Percentiles rank a stretch among this genome's conserved stretches.
Evolutionary conservation across 192 early-diverging fungal genomes (phyloP).

Genomic region (Coemansia sp.): DNA sequence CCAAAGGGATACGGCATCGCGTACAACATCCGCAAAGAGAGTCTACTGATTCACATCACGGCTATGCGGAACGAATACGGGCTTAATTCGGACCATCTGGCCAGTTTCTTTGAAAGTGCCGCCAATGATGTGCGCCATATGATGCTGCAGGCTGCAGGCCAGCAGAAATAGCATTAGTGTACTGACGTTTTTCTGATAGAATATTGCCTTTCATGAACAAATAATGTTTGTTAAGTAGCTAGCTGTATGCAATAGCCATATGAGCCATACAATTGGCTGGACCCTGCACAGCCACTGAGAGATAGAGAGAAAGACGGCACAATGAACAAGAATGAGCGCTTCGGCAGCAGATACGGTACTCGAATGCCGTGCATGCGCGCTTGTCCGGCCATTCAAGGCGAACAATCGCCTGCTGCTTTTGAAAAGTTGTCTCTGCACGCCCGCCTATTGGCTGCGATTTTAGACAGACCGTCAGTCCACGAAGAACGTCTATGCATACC

Average conservation of each 20-base stretch:
- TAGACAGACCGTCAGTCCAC: conserved; percentile 3
- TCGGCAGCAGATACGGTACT: too few relatives aligned
- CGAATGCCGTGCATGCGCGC: too few relatives aligned
- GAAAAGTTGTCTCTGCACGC: too few relatives aligned
- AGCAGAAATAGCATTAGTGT: neutral
- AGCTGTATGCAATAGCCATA: too few relatives aligned
- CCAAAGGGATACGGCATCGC: conserved; percentile 91
- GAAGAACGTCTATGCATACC: conserved; percentile 1
- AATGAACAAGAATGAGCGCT: too few relatives aligned
- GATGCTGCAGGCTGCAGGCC: conserved; percentile 7
- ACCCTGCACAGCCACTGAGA: too few relatives aligned
- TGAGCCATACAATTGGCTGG: too few relatives aligned
- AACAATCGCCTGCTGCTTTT: too few relatives aligned
- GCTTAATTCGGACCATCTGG: conserved; percentile 59
- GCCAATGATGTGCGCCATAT: conserved; percentile 74
- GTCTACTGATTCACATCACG: conserved; percentile 85
- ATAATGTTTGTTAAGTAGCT: too few relatives aligned
- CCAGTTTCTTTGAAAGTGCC: conserved; percentile 76
- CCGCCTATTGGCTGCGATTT: neutral
- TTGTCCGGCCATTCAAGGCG: too few relatives aligned
- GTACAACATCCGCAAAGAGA: conserved; percentile 88
- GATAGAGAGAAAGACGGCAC: too few relatives aligned
- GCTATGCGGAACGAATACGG: conserved; percentile 60
- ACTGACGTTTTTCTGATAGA: neutral
- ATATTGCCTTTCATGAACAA: neutral